Evolutionary conservation across 1,284 basidiomycete species (phyloP), one percentile per base, ranked within the genome.

Genomic region (Trichosporon ovoides): DNA sequence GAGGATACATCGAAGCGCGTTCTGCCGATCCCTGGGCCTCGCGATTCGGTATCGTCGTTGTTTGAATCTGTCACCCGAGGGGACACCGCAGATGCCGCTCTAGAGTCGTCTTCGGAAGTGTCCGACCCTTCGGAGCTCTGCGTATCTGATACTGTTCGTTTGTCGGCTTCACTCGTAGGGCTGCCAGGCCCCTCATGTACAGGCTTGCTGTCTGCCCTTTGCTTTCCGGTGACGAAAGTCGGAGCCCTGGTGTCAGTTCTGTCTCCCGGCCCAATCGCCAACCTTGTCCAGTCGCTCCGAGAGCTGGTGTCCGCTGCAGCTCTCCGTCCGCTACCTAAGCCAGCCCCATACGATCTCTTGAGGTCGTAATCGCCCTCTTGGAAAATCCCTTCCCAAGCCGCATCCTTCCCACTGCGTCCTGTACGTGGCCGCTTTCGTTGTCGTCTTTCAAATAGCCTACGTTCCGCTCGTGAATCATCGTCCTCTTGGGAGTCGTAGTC

Each of bases 331-430:
- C 28, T 48, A 1, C 66, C 68, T 18, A 67, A 28, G 14, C 67
- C 64, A 11, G 60, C 36, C 12, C 51, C n/a, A 12, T 34, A 10
- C 7, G 40, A 18, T 11, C 16, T 24, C 13, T 7, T n/a, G 1
- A 13, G 2, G 4, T 9, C 13, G 4, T 88, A 86, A 57, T 85
- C 86, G 48, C 85, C 82, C 1, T 87, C 84, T 0, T 81, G 89
- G 77, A 92, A 94, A 0, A 91, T 80, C 3, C 92, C 92, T 68
- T 94, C 92, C 57, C 88, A 81, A 1, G 87, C 87, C 57, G 86
- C 84, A 36, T 88, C 87, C 72, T 87, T 89, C 28, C 83, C 85
- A 58, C 83, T 80, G 9, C 74, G 64, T 69, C 80, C 85, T 67
- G 87, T 89, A 56, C 73, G 73, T 33, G 70, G 71, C 59, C 82